Evolutionary conservation across 306 rosid genomes (phyloP).

Genomic region (Lathyrus oleraceus): DNA sequence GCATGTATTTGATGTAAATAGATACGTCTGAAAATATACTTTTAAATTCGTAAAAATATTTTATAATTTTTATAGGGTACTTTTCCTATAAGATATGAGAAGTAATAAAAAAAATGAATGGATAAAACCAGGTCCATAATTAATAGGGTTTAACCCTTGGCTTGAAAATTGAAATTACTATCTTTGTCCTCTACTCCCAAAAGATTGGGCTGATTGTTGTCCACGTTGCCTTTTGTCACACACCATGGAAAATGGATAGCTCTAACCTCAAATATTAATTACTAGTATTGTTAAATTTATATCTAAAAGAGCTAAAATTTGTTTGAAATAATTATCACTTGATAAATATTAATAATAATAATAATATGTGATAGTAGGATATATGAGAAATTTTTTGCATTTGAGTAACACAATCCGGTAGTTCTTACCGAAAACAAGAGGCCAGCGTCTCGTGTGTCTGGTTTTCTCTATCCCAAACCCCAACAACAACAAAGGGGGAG

Average conservation of each 20-base stretch:
- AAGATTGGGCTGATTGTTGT: constrained; percentile 11
- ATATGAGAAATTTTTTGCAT: neutral
- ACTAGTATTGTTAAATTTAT: neutral
- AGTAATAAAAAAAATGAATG: too few relatives aligned
- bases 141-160: neutral
- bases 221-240: constrained; percentile 35
- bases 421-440: constrained; percentile 41
- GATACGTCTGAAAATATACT: too few relatives aligned
- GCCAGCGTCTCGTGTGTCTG: constrained; percentile 31
- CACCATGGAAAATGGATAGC: constrained; percentile 32
- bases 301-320: neutral
- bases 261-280: neutral
- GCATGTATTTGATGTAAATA: too few relatives aligned
- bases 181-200: neutral
- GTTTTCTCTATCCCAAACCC: constrained; percentile 44
- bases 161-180: neutral
- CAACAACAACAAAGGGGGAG: constrained; percentile 8
- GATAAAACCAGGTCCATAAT: neutral
- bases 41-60: too few relatives aligned
- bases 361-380: neutral
- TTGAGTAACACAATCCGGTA: constrained; percentile 30
- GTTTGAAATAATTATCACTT: neutral
- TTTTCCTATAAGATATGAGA: too few relatives aligned
- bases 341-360: neutral
- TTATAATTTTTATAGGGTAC: too few relatives aligned